Percentiles rank a stretch among this genome's conserved stretches.
These are phyloP conservation scores for Trametes maxima DNA, from an alignment of 768 basidiomycete species.

Conservation along the genomic window DNA sequence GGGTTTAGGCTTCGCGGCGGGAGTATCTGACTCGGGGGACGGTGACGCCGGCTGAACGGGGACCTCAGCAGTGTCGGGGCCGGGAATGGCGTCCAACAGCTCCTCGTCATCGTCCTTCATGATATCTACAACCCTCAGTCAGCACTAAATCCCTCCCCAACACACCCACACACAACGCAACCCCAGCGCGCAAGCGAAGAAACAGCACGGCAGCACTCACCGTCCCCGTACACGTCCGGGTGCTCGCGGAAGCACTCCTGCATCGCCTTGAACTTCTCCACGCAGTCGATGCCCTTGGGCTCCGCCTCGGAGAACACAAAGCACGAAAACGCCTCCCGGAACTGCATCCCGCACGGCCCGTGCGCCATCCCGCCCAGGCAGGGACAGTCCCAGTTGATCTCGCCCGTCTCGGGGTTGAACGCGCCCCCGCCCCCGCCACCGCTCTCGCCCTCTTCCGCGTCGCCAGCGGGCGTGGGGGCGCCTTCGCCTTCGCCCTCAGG, in stretches of 20 bases:
- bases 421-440: slow-evolving; percentile 48
- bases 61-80: slow-evolving; percentile 13
- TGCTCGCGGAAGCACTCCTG: slow-evolving; percentile 96
- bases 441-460: slow-evolving; percentile 33
- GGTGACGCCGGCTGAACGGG: slow-evolving; percentile 6
- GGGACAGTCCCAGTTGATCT: slow-evolving; percentile 99
- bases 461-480: slow-evolving; percentile 15
- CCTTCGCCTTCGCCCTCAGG: slow-evolving; percentile 12
- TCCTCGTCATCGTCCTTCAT: slow-evolving; percentile 70
- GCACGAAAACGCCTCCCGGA: slow-evolving; percentile 95
- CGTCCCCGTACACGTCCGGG: slow-evolving; percentile 94
- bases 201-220: no score
- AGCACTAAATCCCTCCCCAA: slow-evolving; percentile 3
- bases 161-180: no score
- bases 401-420: slow-evolving; percentile 94
- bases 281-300: slow-evolving; percentile 96
- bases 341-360: slow-evolving; percentile 92
- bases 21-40: background rate
- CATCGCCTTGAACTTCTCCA: slow-evolving; percentile 97
- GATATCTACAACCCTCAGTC: slow-evolving; percentile 48
- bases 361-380: slow-evolving; percentile 99
- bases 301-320: slow-evolving; percentile 94
- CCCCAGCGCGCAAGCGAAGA: no score
- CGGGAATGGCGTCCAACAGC: slow-evolving; percentile 9
- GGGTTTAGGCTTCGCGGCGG: slow-evolving; percentile 11